Evolutionary conservation across 805 yeast species (phyloP), one percentile per base, ranked within the genome.

Genomic region (Teunomyces gatunensis): DNA sequence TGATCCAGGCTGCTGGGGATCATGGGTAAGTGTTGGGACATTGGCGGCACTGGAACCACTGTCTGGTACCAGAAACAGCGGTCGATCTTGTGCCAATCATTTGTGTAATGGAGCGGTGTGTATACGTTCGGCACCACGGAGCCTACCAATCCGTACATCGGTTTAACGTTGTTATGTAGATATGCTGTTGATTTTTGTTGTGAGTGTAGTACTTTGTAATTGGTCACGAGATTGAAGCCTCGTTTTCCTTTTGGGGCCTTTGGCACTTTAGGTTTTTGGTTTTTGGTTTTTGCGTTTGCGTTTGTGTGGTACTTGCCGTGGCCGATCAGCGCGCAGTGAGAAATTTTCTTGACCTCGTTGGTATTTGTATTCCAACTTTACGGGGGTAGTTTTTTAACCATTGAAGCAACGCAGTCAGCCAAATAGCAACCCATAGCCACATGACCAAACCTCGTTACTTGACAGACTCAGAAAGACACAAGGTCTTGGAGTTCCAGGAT

Each of bases 401-500:
- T 13, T 15, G 17, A 32, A 32, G 18, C 34, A 32, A 3, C 2
- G 20, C 3, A 18, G 20, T 18, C 17, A 32, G 34, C 34, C 15
- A 32, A 32, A 27, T 13, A 10, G 25, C 27, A 18, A 17, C 13
- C 13, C 20, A 7, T n/a, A 39, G 21, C 30, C 15, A 7, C 25
- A 54, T 58, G 75, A 71, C 66, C 56, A 75, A 81, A 67, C 77
- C 84, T 41, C 81, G 98, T 63, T 85, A 84, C 59, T 78, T 94
- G 44, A 77, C 94, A 1, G 92, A 87, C 33, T 74, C 83, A 25
- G 99, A 94, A 65, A 75, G 95, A 54, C 89, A 90, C 30, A 83
- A 92, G 44, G 85, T 92, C 34, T 81, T 87, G 57, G 96, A 92
- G 63, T 94, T 89, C 63, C 95, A 88, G 63, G 98, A 94, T 47